Percentiles rank a stretch among this genome's conserved stretches.
These are phyloP conservation scores for Cordyceps javanica DNA, from an alignment of 2,329 filamentous ascomycete genomes.

Conservation along the genomic window DNA sequence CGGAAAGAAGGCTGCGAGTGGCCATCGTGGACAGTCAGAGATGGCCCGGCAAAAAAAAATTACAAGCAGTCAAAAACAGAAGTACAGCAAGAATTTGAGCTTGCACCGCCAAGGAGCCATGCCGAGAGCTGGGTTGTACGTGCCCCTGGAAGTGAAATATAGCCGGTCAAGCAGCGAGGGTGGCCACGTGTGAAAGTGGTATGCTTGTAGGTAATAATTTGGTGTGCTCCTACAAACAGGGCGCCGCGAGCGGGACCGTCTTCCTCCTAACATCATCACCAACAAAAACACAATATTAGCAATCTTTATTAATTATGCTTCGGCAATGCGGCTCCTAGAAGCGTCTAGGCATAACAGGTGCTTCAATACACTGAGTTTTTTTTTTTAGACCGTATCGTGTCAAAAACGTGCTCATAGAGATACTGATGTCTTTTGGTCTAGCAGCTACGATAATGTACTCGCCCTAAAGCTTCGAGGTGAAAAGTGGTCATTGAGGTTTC, in stretches of 20 bases:
- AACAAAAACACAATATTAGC: not conserved
- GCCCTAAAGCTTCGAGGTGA: not conserved
- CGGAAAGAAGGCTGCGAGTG: constrained; percentile 15
- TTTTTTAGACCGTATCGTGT: not conserved
- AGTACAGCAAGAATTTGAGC: no score
- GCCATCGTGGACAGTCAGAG: constrained; percentile 10
- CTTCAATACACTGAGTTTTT: not conserved
- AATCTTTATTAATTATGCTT: not conserved
- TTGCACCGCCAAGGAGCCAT: no score
- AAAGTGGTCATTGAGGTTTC: not conserved
- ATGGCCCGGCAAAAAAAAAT: not conserved
- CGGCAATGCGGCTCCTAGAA: not conserved
- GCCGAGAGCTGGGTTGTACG: no score
- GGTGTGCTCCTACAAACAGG: not conserved
- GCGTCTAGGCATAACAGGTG: not conserved
- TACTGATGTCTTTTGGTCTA: not conserved
- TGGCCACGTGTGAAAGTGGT: not conserved
- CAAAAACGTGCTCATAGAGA: not conserved
- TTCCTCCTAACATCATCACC: not conserved
- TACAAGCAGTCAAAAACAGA: not conserved
- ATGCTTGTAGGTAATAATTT: not conserved
- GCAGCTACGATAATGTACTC: not conserved
- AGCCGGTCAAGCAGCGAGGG: not conserved
- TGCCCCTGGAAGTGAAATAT: not conserved
- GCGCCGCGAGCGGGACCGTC: not conserved